Percentiles rank a stretch among this genome's conserved stretches.
These are phyloP conservation scores for Talaromyces sp. DNA, from an alignment of 2,329 filamentous ascomycete species.

Conservation along the genomic window DNA sequence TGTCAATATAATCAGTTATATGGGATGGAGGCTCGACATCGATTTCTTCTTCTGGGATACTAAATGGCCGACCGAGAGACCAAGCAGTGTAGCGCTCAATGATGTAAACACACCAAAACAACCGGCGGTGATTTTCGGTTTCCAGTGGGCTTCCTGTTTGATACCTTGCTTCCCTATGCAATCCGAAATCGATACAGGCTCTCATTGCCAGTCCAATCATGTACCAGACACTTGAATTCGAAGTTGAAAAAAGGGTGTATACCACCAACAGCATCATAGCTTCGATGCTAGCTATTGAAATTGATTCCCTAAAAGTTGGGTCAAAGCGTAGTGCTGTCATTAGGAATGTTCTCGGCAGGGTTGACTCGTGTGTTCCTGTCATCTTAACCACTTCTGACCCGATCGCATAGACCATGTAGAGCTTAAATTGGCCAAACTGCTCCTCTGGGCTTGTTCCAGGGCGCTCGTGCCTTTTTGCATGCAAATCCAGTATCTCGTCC, in stretches of 20 bases:
- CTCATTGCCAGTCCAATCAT: slow-evolving; percentile 30
- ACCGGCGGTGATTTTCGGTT: slow-evolving; percentile 23
- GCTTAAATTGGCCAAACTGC: slow-evolving; percentile 21
- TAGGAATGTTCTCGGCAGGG: slow-evolving; percentile 13
- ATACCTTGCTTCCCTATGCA: slow-evolving; percentile 24
- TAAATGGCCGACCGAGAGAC: slow-evolving; percentile 35
- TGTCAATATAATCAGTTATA: slow-evolving; percentile 13
- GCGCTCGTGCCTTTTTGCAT: slow-evolving; percentile 8
- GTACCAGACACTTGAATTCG: slow-evolving; percentile 29
- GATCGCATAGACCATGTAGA: slow-evolving; percentile 29
- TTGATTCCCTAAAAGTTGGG: slow-evolving; percentile 10
- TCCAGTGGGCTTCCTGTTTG: slow-evolving; percentile 14
- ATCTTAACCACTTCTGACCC: slow-evolving; percentile 21
- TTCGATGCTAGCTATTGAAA: slow-evolving; percentile 21
- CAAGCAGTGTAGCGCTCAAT: slow-evolving; percentile 32
- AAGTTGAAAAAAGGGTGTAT: slow-evolving; percentile 26
- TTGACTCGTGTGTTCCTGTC: slow-evolving; percentile 20
- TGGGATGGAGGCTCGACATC: slow-evolving; percentile 26
- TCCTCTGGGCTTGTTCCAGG: slow-evolving; percentile 1
- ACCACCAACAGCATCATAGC: slow-evolving; percentile 27
- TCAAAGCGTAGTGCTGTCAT: slow-evolving; percentile 18
- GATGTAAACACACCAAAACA: slow-evolving; percentile 38
- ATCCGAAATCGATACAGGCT: slow-evolving; percentile 29
- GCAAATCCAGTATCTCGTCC: slow-evolving; percentile 13
- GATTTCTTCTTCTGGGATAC: slow-evolving; percentile 38